Evolutionary conservation across 73 alveolate species (phyloP).

Genomic region (Tetrahymena elliotti): DNA sequence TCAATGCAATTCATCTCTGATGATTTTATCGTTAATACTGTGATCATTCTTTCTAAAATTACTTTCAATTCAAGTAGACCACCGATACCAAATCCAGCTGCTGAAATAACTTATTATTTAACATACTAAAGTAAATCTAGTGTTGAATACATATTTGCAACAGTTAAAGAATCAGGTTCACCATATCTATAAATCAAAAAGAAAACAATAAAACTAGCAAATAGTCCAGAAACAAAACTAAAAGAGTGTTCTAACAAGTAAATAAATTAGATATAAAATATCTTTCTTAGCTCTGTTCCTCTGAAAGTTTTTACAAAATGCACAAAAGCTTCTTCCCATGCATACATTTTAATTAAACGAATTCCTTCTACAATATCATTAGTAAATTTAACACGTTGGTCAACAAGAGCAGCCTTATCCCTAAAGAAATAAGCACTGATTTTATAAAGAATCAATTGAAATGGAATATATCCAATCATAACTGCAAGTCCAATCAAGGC

Average conservation of each 20-base stretch:
- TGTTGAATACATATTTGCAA: conserved; percentile 16
- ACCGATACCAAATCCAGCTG: neutral
- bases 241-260: conserved; percentile 2
- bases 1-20: neutral
- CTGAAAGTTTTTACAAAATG: neutral
- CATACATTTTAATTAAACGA: conserved; percentile 23
- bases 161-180: neutral
- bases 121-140: neutral
- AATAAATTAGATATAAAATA: neutral
- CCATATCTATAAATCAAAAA: neutral
- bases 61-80: neutral
- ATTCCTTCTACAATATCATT: conserved; percentile 15
- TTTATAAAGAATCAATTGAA: neutral
- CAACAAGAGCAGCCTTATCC: neutral
- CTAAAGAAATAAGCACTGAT: neutral
- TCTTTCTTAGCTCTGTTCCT: neutral
- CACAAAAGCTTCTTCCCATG: conserved; percentile 7
- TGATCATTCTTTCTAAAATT: neutral
- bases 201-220: conserved; percentile 3
- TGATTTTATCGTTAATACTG: neutral
- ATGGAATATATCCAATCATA: neutral
- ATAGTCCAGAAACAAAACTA: neutral
- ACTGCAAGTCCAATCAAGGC: neutral
- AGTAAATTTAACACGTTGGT: conserved; percentile 4
- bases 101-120: neutral